phyloP scores from a whole-genome alignment of 352 stramenopile genomes.

The Phytophthora boehmeriae region DNA sequence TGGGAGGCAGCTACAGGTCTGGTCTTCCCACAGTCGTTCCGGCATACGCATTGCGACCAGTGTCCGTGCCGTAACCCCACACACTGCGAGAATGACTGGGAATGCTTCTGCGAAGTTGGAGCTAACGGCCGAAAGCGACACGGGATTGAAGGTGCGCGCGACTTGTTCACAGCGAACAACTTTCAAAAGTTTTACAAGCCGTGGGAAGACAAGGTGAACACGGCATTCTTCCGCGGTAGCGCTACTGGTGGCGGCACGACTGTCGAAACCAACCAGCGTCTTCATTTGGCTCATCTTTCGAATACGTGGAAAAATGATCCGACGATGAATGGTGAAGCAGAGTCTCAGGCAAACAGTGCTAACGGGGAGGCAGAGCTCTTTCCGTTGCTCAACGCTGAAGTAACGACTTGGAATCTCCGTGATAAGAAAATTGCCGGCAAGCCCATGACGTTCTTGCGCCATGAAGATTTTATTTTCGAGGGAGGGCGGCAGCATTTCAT shows the following conservation, averaged over 20 bases:
- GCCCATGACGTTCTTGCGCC: slow-evolving; percentile 95
- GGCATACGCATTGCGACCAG: slow-evolving; percentile 81
- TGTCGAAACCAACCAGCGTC: slow-evolving; percentile 96
- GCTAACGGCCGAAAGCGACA: slow-evolving; percentile 71
- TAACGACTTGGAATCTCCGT: slow-evolving; percentile 96
- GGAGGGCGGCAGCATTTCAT: slow-evolving; percentile 96
- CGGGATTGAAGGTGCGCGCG: slow-evolving; percentile 69
- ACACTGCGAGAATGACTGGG: slow-evolving; percentile 81
- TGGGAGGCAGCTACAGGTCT: slow-evolving; percentile 93
- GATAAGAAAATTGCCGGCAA: slow-evolving; percentile 97
- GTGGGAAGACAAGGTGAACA: slow-evolving; percentile 97
- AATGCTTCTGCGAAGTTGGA: slow-evolving; percentile 77
- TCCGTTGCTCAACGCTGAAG: slow-evolving; percentile 96
- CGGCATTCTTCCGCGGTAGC: slow-evolving; percentile 98
- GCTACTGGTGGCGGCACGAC: slow-evolving; percentile 95
- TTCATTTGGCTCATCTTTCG: slow-evolving; percentile 92
- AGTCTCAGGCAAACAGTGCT: slow-evolving; percentile 4
- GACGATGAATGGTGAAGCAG: slow-evolving; percentile 78
- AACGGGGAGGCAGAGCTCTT: slow-evolving; percentile 43
- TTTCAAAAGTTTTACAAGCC: slow-evolving; percentile 96
- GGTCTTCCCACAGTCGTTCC: slow-evolving; percentile 93
- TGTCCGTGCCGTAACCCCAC: slow-evolving; percentile 65
- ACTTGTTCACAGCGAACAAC: slow-evolving; percentile 98
- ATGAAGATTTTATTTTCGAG: slow-evolving; percentile 83
- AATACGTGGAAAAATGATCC: slow-evolving; percentile 93